Percentiles rank a stretch among this genome's conserved stretches.
phyloP scores from a whole-genome alignment of 2,329 filamentous ascomycete genomes.

The Aureobasidium leucospermi region DNA sequence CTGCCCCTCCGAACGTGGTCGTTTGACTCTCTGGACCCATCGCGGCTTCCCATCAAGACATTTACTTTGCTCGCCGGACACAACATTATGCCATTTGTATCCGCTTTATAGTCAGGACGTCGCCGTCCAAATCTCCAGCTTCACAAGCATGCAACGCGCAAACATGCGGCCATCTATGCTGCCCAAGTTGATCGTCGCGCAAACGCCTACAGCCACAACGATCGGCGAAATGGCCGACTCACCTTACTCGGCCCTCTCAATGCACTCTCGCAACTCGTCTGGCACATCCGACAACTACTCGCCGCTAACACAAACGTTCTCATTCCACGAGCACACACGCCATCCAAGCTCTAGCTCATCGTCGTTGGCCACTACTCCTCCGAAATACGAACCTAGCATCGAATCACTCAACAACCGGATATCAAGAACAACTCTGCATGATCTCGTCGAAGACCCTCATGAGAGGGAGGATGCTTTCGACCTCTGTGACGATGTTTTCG shows the following conservation, averaged over 20 bases:
- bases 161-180: slow-evolving; percentile 32
- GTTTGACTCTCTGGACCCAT: background rate
- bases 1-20: background rate
- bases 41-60: background rate
- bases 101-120: slow-evolving; percentile 13
- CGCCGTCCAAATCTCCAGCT: background rate
- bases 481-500: slow-evolving; percentile 8
- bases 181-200: slow-evolving; percentile 30
- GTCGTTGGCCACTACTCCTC: slow-evolving; percentile 61
- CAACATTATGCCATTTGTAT: slow-evolving; percentile 6
- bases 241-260: slow-evolving; percentile 20
- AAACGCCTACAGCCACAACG: slow-evolving; percentile 26
- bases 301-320: slow-evolving; percentile 65
- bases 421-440: slow-evolving; percentile 62
- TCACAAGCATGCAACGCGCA: background rate
- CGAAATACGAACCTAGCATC: slow-evolving; percentile 40
- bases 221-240: slow-evolving; percentile 17
- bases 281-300: slow-evolving; percentile 57
- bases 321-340: slow-evolving; percentile 53
- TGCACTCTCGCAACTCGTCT: slow-evolving; percentile 31
- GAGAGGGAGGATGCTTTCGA: slow-evolving; percentile 56
- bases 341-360: slow-evolving; percentile 66
- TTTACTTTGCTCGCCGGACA: background rate
- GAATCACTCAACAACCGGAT: slow-evolving; percentile 50
- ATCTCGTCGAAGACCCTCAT: slow-evolving; percentile 75